These are phyloP conservation scores for Dactylella cylindrospora DNA, from an alignment of 2,329 filamentous ascomycete species.

Conservation along the genomic window DNA sequence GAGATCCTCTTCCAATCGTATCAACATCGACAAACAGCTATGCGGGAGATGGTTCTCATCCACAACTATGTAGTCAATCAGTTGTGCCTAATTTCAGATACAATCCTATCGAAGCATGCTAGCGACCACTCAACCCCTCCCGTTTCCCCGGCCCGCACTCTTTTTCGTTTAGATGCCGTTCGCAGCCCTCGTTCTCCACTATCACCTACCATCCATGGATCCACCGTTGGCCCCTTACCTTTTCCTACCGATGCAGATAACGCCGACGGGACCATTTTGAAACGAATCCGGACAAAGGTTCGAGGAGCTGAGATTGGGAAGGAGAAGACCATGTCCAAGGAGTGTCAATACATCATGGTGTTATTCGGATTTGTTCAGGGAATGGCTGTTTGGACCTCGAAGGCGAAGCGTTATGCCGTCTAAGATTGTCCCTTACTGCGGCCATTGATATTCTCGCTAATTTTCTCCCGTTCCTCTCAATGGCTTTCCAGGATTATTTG, in stretches of 20 bases:
- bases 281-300: constrained; percentile 13
- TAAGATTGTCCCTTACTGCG: too few relatives aligned
- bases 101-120: constrained; percentile 21
- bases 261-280: constrained; percentile 6
- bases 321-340: constrained; percentile 16
- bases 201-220: neutral
- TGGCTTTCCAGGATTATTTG: too few relatives aligned
- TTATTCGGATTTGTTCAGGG: constrained; percentile 48
- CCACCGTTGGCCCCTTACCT: neutral
- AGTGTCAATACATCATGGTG: constrained; percentile 46
- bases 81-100: constrained; percentile 25
- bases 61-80: constrained; percentile 41
- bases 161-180: constrained; percentile 21
- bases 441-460: too few relatives aligned
- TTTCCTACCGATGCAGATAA: neutral
- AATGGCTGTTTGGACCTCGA: constrained; percentile 49
- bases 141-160: constrained; percentile 12
- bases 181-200: constrained; percentile 12
- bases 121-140: neutral
- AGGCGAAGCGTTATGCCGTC: constrained; percentile 46
- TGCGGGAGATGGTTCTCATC: constrained; percentile 38
- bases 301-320: neutral
- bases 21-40: constrained; percentile 34
- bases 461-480: neutral
- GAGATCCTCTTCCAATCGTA: constrained; percentile 45